A percentile compares a stretch with the other conserved stretches of the same genome.
Conservation (phyloP, 176 grass and related monocot species). For the Eleusine indica region DNA sequence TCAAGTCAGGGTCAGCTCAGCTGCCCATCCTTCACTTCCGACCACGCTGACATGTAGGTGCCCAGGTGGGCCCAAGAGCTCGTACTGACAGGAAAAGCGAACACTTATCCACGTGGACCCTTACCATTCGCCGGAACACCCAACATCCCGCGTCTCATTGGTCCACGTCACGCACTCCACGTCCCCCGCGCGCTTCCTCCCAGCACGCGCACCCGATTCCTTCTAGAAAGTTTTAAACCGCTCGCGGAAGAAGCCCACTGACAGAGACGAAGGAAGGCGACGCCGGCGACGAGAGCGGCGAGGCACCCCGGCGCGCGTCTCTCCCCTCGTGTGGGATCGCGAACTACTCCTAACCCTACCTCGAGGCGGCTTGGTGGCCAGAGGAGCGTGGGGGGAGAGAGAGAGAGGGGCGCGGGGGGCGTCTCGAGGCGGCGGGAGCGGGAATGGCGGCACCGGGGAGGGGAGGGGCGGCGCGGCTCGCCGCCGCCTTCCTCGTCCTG, state of each 20-base stretch:
- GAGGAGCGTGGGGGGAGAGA: background rate
- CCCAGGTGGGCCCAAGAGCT: background rate
- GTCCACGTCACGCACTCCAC: conserved; percentile 53
- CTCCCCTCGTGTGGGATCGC: background rate
- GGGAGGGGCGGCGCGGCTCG: conserved; percentile 9
- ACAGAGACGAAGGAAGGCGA: background rate
- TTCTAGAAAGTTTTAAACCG: conserved; percentile 46
- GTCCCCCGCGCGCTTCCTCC: conserved; percentile 19
- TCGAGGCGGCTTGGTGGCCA: background rate
- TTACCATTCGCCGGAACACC: background rate
- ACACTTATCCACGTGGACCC: background rate
- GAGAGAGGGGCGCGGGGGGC: background rate
- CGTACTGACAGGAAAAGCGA: background rate
- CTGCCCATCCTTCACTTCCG: background rate
- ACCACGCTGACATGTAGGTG: background rate
- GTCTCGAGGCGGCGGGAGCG: background rate
- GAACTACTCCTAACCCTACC: background rate
- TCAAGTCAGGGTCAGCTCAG: conserved; percentile 7
- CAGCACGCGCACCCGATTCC: conserved; percentile 4
- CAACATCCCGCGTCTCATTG: conserved; percentile 22
- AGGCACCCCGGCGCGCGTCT: background rate
- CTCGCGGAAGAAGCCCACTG: background rate
- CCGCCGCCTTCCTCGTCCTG: conserved; percentile 37
- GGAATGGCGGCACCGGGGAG: conserved; percentile 39
- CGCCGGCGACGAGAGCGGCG: conserved; percentile 2